Evolutionary conservation across 768 basidiomycete species (phyloP).

Genomic region (Leccinum truebloodii): DNA sequence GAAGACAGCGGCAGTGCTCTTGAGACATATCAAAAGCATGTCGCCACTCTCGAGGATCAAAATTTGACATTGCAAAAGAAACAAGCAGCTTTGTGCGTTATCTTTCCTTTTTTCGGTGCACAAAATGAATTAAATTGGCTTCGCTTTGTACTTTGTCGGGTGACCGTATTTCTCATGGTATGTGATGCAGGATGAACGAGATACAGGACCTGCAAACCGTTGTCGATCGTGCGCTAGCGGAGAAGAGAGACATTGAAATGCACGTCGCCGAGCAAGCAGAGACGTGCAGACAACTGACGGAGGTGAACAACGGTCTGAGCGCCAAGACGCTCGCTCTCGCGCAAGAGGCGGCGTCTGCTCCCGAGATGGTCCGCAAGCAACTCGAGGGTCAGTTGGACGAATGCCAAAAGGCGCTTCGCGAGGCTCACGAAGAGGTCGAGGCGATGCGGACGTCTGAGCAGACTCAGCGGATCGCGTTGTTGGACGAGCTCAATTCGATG

Average conservation of each 20-base stretch:
- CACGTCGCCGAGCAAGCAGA: conserved; percentile 70
- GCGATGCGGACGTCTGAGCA: conserved; percentile 72
- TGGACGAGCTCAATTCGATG: conserved; percentile 86
- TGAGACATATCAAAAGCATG: conserved; percentile 91
- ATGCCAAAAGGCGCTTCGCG: conserved; percentile 57
- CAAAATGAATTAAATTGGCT: neutral
- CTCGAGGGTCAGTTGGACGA: conserved; percentile 66
- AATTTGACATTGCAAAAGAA: conserved; percentile 53
- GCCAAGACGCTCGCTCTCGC: conserved; percentile 59
- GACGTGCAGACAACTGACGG: conserved; percentile 67
- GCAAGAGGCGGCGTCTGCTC: conserved; percentile 37
- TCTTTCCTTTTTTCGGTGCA: neutral
- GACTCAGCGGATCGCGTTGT: conserved; percentile 75
- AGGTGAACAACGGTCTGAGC: conserved; percentile 77
- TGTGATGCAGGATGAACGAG: conserved; percentile 60
- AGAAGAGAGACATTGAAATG: conserved; percentile 71
- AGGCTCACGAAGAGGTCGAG: conserved; percentile 68
- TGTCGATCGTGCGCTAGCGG: conserved; percentile 57
- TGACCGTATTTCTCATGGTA: conserved; percentile 1
- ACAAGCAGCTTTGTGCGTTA: conserved; percentile 58
- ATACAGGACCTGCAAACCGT: conserved; percentile 57
- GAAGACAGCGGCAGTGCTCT: conserved; percentile 77
- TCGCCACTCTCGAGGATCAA: conserved; percentile 76
- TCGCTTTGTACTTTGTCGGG: neutral
- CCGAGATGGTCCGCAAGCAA: conserved; percentile 55